Conservation (phyloP, 2,329 filamentous ascomycete species). For the Aulographum hederae region DNA sequence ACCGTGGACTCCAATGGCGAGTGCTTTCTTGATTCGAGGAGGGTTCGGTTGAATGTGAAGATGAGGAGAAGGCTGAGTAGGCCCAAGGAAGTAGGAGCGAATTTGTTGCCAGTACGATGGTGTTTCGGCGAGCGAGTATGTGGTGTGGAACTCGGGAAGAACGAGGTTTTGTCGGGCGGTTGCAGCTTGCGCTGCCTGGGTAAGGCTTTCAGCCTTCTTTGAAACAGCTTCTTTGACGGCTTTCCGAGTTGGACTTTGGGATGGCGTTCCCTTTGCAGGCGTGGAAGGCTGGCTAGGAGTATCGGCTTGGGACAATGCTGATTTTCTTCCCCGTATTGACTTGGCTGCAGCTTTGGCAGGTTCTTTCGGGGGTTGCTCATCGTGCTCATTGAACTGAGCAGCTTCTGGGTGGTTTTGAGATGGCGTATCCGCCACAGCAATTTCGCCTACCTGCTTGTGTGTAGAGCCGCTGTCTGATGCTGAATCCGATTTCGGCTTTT, state of each 20-base stretch:
- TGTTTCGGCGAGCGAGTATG: constrained; percentile 34
- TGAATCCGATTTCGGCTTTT: constrained; percentile 25
- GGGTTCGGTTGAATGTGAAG: constrained; percentile 52
- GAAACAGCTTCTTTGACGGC: background rate
- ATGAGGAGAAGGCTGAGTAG: constrained; percentile 41
- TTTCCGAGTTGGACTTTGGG: constrained; percentile 7
- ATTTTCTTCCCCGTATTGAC: constrained; percentile 1
- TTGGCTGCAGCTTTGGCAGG: constrained; percentile 4
- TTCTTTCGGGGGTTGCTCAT: constrained; percentile 9
- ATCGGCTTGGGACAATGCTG: too few relatives aligned
- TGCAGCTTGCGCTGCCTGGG: constrained; percentile 17
- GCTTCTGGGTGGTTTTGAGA: constrained; percentile 30
- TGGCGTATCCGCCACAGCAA: constrained; percentile 31
- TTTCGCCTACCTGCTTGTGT: constrained; percentile 33
- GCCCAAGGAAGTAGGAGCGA: constrained; percentile 20
- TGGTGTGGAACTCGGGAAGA: constrained; percentile 49
- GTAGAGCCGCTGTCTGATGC: constrained; percentile 36
- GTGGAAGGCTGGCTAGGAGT: background rate
- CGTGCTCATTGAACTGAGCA: constrained; percentile 29
- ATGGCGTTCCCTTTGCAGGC: constrained; percentile 4
- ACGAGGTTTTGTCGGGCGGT: constrained; percentile 35
- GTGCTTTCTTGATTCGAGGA: constrained; percentile 61
- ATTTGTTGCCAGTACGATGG: constrained; percentile 26
- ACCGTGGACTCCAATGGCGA: constrained; percentile 88
- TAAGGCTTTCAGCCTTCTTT: constrained; percentile 4